A percentile compares a stretch with the other conserved stretches of the same genome.
Conservation (phyloP, 2,329 filamentous ascomycete genomes). For the Penicillium sp. region DNA sequence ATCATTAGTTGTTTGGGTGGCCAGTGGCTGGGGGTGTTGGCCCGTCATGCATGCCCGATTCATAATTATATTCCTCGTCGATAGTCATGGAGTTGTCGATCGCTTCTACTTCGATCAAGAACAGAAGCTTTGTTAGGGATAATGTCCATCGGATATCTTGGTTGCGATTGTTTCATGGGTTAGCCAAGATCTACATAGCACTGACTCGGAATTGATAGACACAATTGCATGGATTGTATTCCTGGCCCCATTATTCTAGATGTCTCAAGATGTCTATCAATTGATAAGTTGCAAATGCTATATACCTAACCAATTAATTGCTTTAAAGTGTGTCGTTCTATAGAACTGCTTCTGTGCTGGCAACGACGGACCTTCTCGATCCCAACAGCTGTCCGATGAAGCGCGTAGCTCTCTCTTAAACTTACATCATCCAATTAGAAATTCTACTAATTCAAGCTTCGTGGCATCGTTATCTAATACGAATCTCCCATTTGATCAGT, state of each 20-base stretch:
- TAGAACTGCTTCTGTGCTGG: not conserved
- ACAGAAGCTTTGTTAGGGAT: not conserved
- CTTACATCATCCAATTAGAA: not conserved
- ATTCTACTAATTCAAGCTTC: not conserved
- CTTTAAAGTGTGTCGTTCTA: not conserved
- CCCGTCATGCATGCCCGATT: not conserved
- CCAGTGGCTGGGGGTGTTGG: no score
- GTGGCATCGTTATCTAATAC: not conserved
- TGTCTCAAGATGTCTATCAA: no score
- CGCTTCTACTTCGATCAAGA: not conserved
- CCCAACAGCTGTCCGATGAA: not conserved
- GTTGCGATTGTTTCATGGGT: not conserved
- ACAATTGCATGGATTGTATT: not conserved
- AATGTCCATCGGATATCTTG: not conserved
- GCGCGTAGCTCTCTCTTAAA: not conserved
- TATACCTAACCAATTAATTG: not conserved
- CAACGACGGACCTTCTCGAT: not conserved
- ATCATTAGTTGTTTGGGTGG: not conserved
- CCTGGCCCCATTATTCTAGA: not conserved
- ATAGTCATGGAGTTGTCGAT: not conserved
- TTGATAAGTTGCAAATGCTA: not conserved
- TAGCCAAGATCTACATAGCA: not conserved
- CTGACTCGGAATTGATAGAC: no score
- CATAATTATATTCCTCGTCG: not conserved
- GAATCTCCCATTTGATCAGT: not conserved